phyloP scores from a whole-genome alignment of 345 rosid species.

The Gossypium australe region DNA sequence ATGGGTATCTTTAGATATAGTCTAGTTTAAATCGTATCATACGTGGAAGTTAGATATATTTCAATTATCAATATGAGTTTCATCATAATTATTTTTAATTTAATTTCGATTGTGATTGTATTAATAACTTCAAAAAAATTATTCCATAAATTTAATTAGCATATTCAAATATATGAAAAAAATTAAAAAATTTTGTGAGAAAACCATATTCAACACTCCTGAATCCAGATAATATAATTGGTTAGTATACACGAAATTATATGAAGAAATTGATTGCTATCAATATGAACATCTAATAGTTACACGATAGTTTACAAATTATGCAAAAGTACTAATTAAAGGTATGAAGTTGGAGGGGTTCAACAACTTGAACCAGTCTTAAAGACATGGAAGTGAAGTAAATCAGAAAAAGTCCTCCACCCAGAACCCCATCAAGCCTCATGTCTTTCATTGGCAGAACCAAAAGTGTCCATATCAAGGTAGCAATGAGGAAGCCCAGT shows the following conservation, averaged over 20 bases:
- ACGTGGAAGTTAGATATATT: too few relatives aligned
- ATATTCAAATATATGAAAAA: too few relatives aligned
- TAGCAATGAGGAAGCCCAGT: constrained; percentile 53
- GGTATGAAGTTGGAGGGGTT: constrained; percentile 14
- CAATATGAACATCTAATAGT: neutral
- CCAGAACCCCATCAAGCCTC: constrained; percentile 62
- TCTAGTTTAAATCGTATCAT: too few relatives aligned
- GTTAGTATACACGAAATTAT: neutral
- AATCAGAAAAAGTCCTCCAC: constrained; percentile 61
- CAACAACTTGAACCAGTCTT: constrained; percentile 44
- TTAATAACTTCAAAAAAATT: too few relatives aligned
- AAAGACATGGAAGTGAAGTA: constrained; percentile 51
- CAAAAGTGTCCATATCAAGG: constrained; percentile 76
- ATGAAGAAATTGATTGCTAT: neutral
- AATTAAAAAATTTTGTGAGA: too few relatives aligned
- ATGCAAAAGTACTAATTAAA: neutral
- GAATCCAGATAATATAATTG: neutral
- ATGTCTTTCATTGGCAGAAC: constrained; percentile 61
- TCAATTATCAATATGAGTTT: too few relatives aligned
- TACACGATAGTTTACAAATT: neutral
- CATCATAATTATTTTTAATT: too few relatives aligned
- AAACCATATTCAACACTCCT: too few relatives aligned
- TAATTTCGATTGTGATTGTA: too few relatives aligned
- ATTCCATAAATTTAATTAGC: too few relatives aligned
- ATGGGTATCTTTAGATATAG: too few relatives aligned